Conservation (phyloP, 495 filamentous ascomycete genomes). For the Lichina pygmaea region DNA sequence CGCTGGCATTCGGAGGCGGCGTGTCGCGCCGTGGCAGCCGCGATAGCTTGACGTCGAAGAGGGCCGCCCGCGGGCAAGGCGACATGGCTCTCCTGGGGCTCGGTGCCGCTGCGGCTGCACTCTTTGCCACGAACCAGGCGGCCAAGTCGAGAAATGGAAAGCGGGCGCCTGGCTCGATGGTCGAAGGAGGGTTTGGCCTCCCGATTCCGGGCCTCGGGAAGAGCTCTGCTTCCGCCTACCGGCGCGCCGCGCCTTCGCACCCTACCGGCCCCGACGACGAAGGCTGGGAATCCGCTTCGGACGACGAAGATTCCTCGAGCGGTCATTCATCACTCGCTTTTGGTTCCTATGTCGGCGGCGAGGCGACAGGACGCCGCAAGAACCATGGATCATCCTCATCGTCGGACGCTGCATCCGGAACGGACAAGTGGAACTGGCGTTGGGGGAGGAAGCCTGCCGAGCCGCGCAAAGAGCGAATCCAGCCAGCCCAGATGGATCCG, state of each 20-base stretch:
- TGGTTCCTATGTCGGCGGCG: constrained; percentile 15
- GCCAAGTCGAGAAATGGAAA: constrained; percentile 8
- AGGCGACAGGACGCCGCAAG: constrained; percentile 6
- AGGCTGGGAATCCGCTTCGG: constrained; percentile 35
- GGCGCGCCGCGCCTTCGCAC: constrained; percentile 9
- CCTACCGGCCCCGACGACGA: constrained; percentile 17
- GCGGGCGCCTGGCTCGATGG: constrained; percentile 11
- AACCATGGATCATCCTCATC: constrained; percentile 19
- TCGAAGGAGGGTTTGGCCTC: constrained; percentile 13
- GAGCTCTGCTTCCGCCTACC: neutral
- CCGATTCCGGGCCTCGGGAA: neutral
- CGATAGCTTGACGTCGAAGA: too few species aligned
- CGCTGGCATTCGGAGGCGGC: constrained; percentile 20
- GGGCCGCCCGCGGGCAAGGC: too few species aligned
- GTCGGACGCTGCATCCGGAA: constrained; percentile 23
- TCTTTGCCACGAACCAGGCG: constrained; percentile 21
- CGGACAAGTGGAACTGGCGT: constrained; percentile 28
- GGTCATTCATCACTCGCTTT: constrained; percentile 28
- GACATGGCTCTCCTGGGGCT: too few species aligned
- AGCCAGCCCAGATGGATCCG: neutral
- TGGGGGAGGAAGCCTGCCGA: constrained; percentile 26
- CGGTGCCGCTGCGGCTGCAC: constrained; percentile 22
- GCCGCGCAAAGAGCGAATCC: constrained; percentile 8
- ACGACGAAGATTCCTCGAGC: constrained; percentile 19
- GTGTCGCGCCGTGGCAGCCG: too few species aligned